These are phyloP conservation scores for Xylaria castorea DNA, from an alignment of 495 filamentous ascomycete species.

Conservation along the genomic window DNA sequence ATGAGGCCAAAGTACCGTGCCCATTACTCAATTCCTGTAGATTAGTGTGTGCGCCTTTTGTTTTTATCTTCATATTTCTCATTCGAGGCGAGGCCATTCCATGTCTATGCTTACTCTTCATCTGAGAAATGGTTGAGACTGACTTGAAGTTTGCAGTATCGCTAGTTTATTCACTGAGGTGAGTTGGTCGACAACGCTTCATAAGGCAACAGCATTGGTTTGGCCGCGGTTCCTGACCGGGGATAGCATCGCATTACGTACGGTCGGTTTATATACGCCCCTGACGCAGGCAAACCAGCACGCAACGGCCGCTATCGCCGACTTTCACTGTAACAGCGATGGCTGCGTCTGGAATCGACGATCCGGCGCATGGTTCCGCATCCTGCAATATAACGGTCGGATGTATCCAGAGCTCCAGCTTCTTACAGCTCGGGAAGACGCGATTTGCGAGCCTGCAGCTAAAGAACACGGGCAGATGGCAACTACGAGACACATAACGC, in stretches of 20 bases:
- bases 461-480: conserved; percentile 24
- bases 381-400: conserved; percentile 40
- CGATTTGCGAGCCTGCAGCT: conserved; percentile 31
- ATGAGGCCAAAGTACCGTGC: conserved; percentile 43
- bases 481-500: background rate
- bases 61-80: background rate
- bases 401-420: conserved; percentile 38
- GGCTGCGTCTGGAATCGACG: conserved; percentile 38
- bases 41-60: conserved; percentile 41
- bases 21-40: conserved; percentile 46
- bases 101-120: background rate
- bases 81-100: background rate
- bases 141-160: conserved; percentile 27
- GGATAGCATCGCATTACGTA: conserved; percentile 25
- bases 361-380: conserved; percentile 37
- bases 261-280: conserved; percentile 26
- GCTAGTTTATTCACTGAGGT: conserved; percentile 34
- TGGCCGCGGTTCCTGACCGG: conserved; percentile 30
- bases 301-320: conserved; percentile 38
- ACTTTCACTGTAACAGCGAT: conserved; percentile 35
- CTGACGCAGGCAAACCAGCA: conserved; percentile 24
- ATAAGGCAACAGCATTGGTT: conserved; percentile 21
- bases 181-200: conserved; percentile 29
- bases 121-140: background rate
- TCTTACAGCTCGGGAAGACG: conserved; percentile 33